These are phyloP conservation scores for Lanmaoa pseudosensibilis DNA, from an alignment of 768 basidiomycete species.

Conservation along the genomic window DNA sequence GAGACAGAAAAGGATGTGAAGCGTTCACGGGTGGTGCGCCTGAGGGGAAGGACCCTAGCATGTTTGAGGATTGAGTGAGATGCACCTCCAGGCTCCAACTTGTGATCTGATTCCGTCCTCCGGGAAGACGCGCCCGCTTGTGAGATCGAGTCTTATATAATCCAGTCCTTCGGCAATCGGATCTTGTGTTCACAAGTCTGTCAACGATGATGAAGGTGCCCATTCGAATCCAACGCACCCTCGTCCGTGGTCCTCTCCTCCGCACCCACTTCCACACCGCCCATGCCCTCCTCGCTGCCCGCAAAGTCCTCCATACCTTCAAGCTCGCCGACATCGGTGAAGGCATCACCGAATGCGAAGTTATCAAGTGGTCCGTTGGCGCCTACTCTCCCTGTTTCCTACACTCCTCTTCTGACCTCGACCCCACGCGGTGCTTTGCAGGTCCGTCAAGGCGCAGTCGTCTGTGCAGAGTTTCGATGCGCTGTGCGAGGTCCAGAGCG, in stretches of 20 bases:
- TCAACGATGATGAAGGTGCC: constrained; percentile 2
- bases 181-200: neutral
- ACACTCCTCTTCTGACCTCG: constrained; percentile 10
- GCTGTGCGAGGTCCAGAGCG: constrained; percentile 84
- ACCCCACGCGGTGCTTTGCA: constrained; percentile 23
- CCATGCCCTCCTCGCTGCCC: constrained; percentile 29
- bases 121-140: too few species aligned
- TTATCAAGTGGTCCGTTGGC: constrained; percentile 73
- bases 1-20: too few species aligned
- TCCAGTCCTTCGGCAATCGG: too few species aligned
- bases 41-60: too few species aligned
- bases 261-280: constrained; percentile 40
- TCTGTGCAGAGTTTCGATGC: constrained; percentile 63
- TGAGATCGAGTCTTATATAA: too few species aligned
- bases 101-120: too few species aligned
- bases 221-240: constrained; percentile 19
- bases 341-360: constrained; percentile 88
- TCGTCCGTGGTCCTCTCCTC: constrained; percentile 30
- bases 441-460: constrained; percentile 59
- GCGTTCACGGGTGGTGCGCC: too few species aligned
- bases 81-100: too few species aligned
- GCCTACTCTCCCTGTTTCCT: neutral
- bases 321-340: constrained; percentile 87
- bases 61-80: too few species aligned
- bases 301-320: constrained; percentile 55